Base-by-base conservation (phyloP, 139 green algal genomes). In the Closterium sp. region DNA sequence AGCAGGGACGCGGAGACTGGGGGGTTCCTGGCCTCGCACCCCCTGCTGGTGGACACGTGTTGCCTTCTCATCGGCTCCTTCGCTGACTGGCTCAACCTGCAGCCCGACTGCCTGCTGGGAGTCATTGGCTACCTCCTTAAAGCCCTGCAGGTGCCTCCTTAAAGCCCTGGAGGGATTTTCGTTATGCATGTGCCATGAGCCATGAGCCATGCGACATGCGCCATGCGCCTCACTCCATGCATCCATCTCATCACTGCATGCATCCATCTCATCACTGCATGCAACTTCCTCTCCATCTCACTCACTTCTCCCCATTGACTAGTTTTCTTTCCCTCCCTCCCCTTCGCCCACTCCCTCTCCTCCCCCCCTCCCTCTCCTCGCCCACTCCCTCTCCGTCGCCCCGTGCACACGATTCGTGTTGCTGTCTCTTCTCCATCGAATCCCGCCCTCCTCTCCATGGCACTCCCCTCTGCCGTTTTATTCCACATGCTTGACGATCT, bases 1-100 rank as follows among this genome's bases (percentile, higher is more conserved):
- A 85, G 64, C 33, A 2, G 30, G 83, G 89, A 89, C 9, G n/a
- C 69, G 4, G 84, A 76, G 55, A 76, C 33, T 2, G 86, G 83
- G 12, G 66, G 83, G 32, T n/a, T 93, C 30, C 92, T 92, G 23
- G 86, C 55, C 4, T 90, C 91, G 1, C 38, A 90, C 85, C 33
- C 33, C 0, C 28, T 93, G 38, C 28, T 92, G 84, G 86, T 94
- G 25, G 91, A 90, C 66, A 87, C 81, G 36, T 94, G 91, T 3
- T 89, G 94, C 21, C 64, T 38, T 12, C 36, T 95, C 33, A 35
- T 96, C 32, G 96, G 95, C 1, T 84, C 88, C 12, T 97, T 96
- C 69, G 94, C 94, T 1, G 64, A 92, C 21, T 97, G 96, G 96
- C 95, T 97, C 91, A 94, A 92, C 3, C 85, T 84, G 76, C 66